Percentiles rank a stretch among this genome's conserved stretches.
Conservation (phyloP, 768 basidiomycete genomes). For the Jaapia argillacea region DNA sequence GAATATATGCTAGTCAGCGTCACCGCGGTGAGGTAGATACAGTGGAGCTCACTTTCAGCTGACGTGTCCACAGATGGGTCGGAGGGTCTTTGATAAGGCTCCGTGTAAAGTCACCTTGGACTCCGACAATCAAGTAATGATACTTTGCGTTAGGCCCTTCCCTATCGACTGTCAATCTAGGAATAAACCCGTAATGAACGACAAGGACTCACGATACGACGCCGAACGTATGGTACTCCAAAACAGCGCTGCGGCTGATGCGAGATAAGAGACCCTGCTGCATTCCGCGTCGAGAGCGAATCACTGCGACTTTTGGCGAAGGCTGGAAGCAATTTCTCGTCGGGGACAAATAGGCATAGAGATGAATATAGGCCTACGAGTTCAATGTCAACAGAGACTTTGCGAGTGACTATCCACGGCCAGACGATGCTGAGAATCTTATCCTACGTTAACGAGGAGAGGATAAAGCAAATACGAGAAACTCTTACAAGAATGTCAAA, state of each 20-base stretch:
- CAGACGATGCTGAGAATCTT: slow-evolving; percentile 20
- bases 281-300: slow-evolving; percentile 33
- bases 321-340: slow-evolving; percentile 21
- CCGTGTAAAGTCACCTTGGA: slow-evolving; percentile 36
- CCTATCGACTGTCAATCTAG: slow-evolving; percentile 11
- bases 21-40: neutral
- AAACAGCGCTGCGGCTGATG: slow-evolving; percentile 26
- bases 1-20: slow-evolving; percentile 1
- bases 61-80: slow-evolving; percentile 30
- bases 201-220: slow-evolving; percentile 22
- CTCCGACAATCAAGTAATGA: slow-evolving; percentile 34
- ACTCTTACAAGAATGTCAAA: slow-evolving; percentile 29
- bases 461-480: neutral
- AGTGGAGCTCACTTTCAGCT: slow-evolving; percentile 24
- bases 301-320: slow-evolving; percentile 30
- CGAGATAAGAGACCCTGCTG: slow-evolving; percentile 34
- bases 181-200: neutral
- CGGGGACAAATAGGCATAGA: no score
- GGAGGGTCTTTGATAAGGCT: slow-evolving; percentile 31
- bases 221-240: slow-evolving; percentile 38
- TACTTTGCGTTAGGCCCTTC: slow-evolving; percentile 30
- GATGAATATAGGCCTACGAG: slow-evolving; percentile 20
- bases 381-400: slow-evolving; percentile 30
- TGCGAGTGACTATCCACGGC: slow-evolving; percentile 30
- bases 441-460: slow-evolving; percentile 1